A percentile compares a stretch with the other conserved stretches of the same genome.
These are phyloP conservation scores for Hylodesmum podocarpum DNA, from an alignment of 306 rosid genomes.

Conservation along the genomic window DNA sequence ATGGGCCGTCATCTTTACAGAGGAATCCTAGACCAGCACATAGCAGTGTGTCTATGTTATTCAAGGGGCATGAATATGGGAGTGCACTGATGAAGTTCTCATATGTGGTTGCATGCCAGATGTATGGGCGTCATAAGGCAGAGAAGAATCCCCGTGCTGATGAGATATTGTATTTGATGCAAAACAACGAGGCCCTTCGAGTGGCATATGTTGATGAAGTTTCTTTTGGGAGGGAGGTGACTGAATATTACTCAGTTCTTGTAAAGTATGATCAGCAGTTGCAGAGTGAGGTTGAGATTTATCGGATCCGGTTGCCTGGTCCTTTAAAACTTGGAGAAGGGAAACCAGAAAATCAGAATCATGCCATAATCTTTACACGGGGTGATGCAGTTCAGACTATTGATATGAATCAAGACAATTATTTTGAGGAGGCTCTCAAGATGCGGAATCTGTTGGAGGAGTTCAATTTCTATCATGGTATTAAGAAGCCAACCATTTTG, in stretches of 20 bases:
- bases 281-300: slow-evolving; percentile 78
- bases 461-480: slow-evolving; percentile 57
- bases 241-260: slow-evolving; percentile 88
- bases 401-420: slow-evolving; percentile 97
- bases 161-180: slow-evolving; percentile 76
- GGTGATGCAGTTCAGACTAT: slow-evolving; percentile 96
- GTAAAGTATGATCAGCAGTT: slow-evolving; percentile 84
- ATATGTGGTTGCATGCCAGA: slow-evolving; percentile 86
- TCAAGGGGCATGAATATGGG: slow-evolving; percentile 74
- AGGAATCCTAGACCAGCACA: slow-evolving; percentile 46
- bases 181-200: slow-evolving; percentile 90
- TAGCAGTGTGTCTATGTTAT: slow-evolving; percentile 54
- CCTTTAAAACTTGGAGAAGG: slow-evolving; percentile 95
- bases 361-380: slow-evolving; percentile 89
- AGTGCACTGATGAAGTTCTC: slow-evolving; percentile 86
- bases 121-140: slow-evolving; percentile 81
- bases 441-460: slow-evolving; percentile 93
- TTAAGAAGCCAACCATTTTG: slow-evolving; percentile 84
- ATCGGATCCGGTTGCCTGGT: slow-evolving; percentile 85
- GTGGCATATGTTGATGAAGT: slow-evolving; percentile 91
- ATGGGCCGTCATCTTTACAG: slow-evolving; percentile 38
- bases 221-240: slow-evolving; percentile 59
- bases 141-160: slow-evolving; percentile 78
- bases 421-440: slow-evolving; percentile 97
- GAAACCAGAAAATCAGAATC: slow-evolving; percentile 96